phyloP scores from a whole-genome alignment of 306 rosid genomes.

The Quercus variabilis region DNA sequence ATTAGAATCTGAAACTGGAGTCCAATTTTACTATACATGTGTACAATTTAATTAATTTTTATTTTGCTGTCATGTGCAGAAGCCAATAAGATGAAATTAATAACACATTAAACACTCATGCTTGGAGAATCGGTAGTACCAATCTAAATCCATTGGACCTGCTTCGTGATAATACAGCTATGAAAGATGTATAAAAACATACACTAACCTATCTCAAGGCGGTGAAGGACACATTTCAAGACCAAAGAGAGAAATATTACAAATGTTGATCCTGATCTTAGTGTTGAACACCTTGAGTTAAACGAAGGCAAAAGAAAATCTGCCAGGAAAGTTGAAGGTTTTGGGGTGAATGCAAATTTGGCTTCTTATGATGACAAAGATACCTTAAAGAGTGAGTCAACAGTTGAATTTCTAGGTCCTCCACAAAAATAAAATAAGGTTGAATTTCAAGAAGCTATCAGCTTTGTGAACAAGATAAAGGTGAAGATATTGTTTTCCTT shows the following conservation, averaged over 20 bases:
- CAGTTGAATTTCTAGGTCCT: slow-evolving; percentile 1
- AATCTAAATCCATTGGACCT: no score
- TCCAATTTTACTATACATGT: no score
- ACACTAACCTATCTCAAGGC: no score
- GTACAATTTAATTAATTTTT: no score
- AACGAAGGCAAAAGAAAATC: slow-evolving; percentile 80
- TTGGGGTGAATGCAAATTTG: slow-evolving; percentile 53
- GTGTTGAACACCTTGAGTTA: slow-evolving; percentile 69
- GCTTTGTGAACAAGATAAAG: slow-evolving; percentile 97
- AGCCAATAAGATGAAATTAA: no score
- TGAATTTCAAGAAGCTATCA: slow-evolving; percentile 96
- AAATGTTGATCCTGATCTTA: slow-evolving; percentile 59
- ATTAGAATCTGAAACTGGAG: no score
- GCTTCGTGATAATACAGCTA: no score
- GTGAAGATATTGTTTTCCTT: slow-evolving; percentile 31
- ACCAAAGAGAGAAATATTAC: slow-evolving; percentile 5
- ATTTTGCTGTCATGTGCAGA: no score
- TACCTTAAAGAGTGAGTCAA: slow-evolving; percentile 55
- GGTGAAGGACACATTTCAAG: no score
- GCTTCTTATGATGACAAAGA: slow-evolving; percentile 71
- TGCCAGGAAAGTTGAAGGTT: slow-evolving; percentile 61
- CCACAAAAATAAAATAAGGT: slow-evolving; percentile 65
- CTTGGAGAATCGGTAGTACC: no score
- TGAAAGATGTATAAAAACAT: no score
- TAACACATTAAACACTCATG: no score